Percentiles rank a stretch among this genome's conserved stretches.
Evolutionary conservation across 1,284 basidiomycete species (phyloP).

Genomic region (Laetiporus sulphureus): DNA sequence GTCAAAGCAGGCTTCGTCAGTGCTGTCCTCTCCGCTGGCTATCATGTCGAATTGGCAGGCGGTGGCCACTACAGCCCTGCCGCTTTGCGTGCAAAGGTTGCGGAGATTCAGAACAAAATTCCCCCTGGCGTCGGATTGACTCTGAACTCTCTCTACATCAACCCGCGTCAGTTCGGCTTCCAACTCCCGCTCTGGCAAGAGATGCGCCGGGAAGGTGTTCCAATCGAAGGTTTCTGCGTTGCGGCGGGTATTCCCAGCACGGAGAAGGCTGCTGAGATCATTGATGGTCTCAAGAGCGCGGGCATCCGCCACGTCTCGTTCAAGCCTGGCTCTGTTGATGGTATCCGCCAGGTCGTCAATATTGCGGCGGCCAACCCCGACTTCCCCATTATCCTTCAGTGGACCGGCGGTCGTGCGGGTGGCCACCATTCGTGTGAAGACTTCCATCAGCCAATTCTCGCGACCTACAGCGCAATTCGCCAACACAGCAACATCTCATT

Average conservation of each 20-base stretch:
- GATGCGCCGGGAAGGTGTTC: conserved; percentile 92
- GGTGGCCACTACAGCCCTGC: conserved; percentile 94
- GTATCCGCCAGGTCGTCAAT: conserved; percentile 94
- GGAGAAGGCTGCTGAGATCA: conserved; percentile 71
- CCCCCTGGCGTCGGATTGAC: conserved; percentile 88
- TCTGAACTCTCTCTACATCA: conserved; percentile 96
- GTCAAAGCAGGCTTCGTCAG: conserved; percentile 91
- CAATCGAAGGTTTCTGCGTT: conserved; percentile 96
- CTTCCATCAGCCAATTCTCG: conserved; percentile 93
- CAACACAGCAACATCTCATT: conserved; percentile 86
- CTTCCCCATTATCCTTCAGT: conserved; percentile 98
- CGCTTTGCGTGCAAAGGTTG: conserved; percentile 84
- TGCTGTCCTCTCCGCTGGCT: conserved; percentile 90
- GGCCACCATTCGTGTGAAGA: conserved; percentile 99
- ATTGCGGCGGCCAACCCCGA: conserved; percentile 93
- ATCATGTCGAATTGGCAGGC: conserved; percentile 94
- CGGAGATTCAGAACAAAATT: conserved; percentile 81
- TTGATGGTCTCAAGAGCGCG: conserved; percentile 37
- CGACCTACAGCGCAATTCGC: conserved; percentile 88
- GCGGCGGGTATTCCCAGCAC: conserved; percentile 98
- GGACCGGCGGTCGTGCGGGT: conserved; percentile 99
- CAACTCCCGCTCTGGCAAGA: conserved; percentile 97
- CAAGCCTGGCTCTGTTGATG: conserved; percentile 97
- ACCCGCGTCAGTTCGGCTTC: conserved; percentile 95
- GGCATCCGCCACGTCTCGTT: conserved; percentile 94